Base-by-base conservation (phyloP, 1,139 yeast genomes). In the Yamadazyma atlantica region DNA sequence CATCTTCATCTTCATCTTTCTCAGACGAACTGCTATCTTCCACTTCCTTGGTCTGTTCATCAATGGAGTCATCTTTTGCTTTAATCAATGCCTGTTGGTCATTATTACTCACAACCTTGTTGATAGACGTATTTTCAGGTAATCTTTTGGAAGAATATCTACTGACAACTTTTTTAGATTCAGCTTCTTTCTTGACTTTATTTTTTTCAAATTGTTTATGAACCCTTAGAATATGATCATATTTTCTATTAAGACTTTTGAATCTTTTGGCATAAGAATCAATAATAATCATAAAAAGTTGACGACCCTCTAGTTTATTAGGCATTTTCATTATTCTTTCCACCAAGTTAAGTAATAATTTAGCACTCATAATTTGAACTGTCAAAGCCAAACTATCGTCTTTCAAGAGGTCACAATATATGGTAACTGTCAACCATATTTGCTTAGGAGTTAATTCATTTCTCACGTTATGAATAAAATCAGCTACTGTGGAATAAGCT, bases 331-430 rank as follows among this genome's bases (percentile, higher is more conserved):
- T 75, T 32, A 94, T 85, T 37, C 95, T 71, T 51, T 94, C 98
- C 19, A 92, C 94, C 50, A 94, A 69, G 57, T 92, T 94, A 46
- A 92, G 65, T 26, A 94, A 64, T 26, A 94, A 69, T 60, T 90
- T 92, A 4, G 97, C 97, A 64, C 97, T 87, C 97, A 92, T 89
- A 15, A 92, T 87, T 59, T 94, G 98, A 29, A 90, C 96, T 6
- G 96, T 87, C 41, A 89, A 74, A 1, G 96, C 95, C 47, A 94
- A 66, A 0, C 94, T 70, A 49, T 80, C 82, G 55, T 92, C 97
- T 50, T 85, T 85, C 46, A 94, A 69, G 49, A 88, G 80, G 29
- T 75, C 79, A 53, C 96, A 85, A 56, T 88, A 94, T 39, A 88
- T 85, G 33, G 73, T 75, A 3, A 94, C 95, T 0, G 96, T 87